Conservation (phyloP, 208 protist species). For the Novymonas esmeraldas region DNA sequence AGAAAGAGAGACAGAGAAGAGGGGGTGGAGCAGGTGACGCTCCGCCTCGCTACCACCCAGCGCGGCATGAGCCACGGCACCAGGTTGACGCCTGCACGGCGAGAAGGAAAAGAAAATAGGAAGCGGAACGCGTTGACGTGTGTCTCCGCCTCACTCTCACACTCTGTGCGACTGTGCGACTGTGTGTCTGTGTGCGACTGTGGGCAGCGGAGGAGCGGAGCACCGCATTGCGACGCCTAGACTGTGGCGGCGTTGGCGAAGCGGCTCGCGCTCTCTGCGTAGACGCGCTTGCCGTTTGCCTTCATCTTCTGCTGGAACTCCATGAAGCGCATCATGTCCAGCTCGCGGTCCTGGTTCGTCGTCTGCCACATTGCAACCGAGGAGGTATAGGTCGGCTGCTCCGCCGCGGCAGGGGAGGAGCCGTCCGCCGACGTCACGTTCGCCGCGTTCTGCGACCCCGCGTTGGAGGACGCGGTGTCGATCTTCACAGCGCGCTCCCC, state of each 20-base stretch:
- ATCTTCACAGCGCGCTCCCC: constrained; percentile 18
- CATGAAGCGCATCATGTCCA: constrained; percentile 74
- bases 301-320: constrained; percentile 77
- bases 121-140: not conserved
- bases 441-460: constrained; percentile 21
- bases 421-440: constrained; percentile 8
- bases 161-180: not conserved
- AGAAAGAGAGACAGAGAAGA: not conserved
- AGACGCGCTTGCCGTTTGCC: constrained; percentile 61
- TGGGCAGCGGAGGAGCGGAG: not conserved
- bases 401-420: constrained; percentile 11
- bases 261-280: constrained; percentile 43
- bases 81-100: not conserved
- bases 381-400: constrained; percentile 38
- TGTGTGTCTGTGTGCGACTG: not conserved
- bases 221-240: constrained; percentile 1
- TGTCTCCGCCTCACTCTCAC: not conserved
- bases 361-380: constrained; percentile 77
- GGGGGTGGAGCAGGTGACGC: not conserved
- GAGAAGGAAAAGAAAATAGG: not conserved
- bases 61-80: not conserved
- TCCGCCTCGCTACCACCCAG: not conserved
- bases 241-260: constrained; percentile 21
- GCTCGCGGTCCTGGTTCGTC: constrained; percentile 78
- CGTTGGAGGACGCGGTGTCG: constrained; percentile 24